Evolutionary conservation across 139 green algal genomes (phyloP), one percentile per base, ranked within the genome.

Genomic region (Micromonas pusilla): DNA sequence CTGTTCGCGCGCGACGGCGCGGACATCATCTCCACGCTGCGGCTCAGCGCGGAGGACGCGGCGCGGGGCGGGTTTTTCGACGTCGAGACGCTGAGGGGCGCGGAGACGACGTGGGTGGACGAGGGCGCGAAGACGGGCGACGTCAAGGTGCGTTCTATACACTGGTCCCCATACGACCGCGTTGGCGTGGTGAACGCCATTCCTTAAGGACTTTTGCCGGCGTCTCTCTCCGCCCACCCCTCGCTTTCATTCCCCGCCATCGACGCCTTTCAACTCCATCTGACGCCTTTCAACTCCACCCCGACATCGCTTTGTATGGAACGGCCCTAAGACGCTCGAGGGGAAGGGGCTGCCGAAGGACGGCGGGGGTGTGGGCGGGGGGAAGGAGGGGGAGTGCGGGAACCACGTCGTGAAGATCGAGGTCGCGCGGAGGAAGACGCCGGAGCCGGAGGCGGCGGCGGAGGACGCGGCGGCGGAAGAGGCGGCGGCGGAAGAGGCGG

Each of bases 21-120:
- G 32, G 45, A 81, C 34, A 65, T 81, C 5, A 53, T 25, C 1
- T 76, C 76, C 2, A 74, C 65, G 64, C 64, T 81, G 37, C 30
- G 30, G 36, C 28, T 81, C 32, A 81, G 26, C 30, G 65, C 39
- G 16, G n/a, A 65, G 23, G 65, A 81, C 32, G 76, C 76, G 6
- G n/a, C 36, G 30, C 64, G 76, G 30, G 76, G 76, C 26, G 76
- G 76, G 25, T 70, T 76, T 2, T 76, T 76, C 6, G 76, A 81
- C 6, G 76, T 81, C 21, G 65, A 81, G 36, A 81, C 76, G 39
- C 2, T 81, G 26, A 33, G 60, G 32, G 66, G 66, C 19, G 68
- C 28, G 34, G 76, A 81, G n/a, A 73, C 66, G 20, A 23, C 68
- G 16, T 81, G 66, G 20, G 16, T 76, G 1, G 76, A 76, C 1